These are phyloP conservation scores for Diplotaxis tenuifolia DNA, from an alignment of 345 rosid genomes.

Conservation along the genomic window DNA sequence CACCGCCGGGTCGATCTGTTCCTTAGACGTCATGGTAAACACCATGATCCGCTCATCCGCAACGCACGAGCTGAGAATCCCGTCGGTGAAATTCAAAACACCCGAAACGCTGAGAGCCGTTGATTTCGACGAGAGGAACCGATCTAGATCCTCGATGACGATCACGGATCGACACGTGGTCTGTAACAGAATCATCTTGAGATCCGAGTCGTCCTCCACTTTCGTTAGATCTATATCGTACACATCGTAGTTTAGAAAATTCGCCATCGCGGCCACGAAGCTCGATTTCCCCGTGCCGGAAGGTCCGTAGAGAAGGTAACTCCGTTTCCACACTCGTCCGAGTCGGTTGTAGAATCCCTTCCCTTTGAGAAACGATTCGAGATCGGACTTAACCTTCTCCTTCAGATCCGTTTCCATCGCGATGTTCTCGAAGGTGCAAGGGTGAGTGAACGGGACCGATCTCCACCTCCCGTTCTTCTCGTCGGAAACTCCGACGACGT, in stretches of 20 bases:
- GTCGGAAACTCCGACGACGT: slow-evolving; percentile 33
- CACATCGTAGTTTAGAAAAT: slow-evolving; percentile 56
- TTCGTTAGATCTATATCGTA: slow-evolving; percentile 68
- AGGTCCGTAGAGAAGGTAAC: slow-evolving; percentile 67
- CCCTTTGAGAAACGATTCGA: slow-evolving; percentile 59
- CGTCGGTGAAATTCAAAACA: slow-evolving; percentile 67
- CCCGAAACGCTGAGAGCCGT: slow-evolving; percentile 53
- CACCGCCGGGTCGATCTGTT: slow-evolving; percentile 58
- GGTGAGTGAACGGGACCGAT: slow-evolving; percentile 70
- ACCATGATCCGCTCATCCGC: slow-evolving; percentile 75
- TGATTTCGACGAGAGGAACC: slow-evolving; percentile 50
- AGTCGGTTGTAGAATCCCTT: slow-evolving; percentile 67
- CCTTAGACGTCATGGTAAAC: slow-evolving; percentile 62
- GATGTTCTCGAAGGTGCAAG: slow-evolving; percentile 78
- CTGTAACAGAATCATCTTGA: slow-evolving; percentile 53
- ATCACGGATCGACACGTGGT: slow-evolving; percentile 52
- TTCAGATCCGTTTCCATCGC: slow-evolving; percentile 76
- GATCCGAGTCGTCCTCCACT: slow-evolving; percentile 56
- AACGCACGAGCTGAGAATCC: slow-evolving; percentile 54
- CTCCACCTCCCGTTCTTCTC: slow-evolving; percentile 59
- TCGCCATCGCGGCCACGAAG: slow-evolving; percentile 77
- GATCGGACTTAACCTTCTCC: slow-evolving; percentile 63
- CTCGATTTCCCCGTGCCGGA: slow-evolving; percentile 87
- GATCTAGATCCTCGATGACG: slow-evolving; percentile 67
- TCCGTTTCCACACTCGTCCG: slow-evolving; percentile 82